phyloP scores from a whole-genome alignment of 1,284 basidiomycete genomes.

The Prillingera fragicola region DNA sequence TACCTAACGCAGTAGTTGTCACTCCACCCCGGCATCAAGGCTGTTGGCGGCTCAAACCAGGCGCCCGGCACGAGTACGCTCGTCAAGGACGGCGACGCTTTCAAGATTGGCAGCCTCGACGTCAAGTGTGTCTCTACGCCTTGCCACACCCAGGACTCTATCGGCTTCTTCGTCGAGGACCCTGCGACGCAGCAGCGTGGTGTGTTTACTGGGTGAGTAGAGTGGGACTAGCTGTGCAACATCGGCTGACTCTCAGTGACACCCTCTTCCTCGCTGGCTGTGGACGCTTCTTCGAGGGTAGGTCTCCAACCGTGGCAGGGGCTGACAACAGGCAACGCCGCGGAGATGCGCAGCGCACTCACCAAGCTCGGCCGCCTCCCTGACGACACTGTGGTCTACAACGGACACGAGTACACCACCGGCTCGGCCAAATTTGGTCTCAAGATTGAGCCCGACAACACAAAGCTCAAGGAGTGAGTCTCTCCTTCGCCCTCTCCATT shows the following conservation, averaged over 20 bases:
- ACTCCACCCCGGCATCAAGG: slow-evolving; percentile 58
- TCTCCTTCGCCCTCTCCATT: not conserved
- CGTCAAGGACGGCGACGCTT: slow-evolving; percentile 71
- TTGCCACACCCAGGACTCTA: slow-evolving; percentile 94
- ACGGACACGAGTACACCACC: slow-evolving; percentile 87
- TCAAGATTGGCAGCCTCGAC: slow-evolving; percentile 65
- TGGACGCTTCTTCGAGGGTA: slow-evolving; percentile 87
- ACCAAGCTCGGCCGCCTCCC: slow-evolving; percentile 72
- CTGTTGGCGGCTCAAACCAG: slow-evolving; percentile 77
- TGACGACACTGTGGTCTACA: slow-evolving; percentile 73
- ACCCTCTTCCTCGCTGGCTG: slow-evolving; percentile 92
- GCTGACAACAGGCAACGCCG: slow-evolving; percentile 57
- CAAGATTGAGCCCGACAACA: slow-evolving; percentile 41
- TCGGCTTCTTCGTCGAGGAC: slow-evolving; percentile 76
- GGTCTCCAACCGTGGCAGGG: not conserved
- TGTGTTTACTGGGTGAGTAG: slow-evolving; percentile 75
- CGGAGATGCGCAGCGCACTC: slow-evolving; percentile 78
- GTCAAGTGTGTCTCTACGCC: slow-evolving; percentile 70
- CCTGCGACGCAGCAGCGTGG: slow-evolving; percentile 58
- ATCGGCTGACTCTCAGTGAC: slow-evolving; percentile 52
- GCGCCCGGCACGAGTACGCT: slow-evolving; percentile 64
- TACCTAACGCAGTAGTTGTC: slow-evolving; percentile 20
- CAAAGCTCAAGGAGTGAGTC: slow-evolving; percentile 37
- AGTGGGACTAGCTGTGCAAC: not conserved
- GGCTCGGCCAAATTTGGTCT: slow-evolving; percentile 53